Evolutionary conservation across 768 basidiomycete genomes (phyloP), one percentile per base, ranked within the genome.

Genomic region (Boletus subcaerulescens): DNA sequence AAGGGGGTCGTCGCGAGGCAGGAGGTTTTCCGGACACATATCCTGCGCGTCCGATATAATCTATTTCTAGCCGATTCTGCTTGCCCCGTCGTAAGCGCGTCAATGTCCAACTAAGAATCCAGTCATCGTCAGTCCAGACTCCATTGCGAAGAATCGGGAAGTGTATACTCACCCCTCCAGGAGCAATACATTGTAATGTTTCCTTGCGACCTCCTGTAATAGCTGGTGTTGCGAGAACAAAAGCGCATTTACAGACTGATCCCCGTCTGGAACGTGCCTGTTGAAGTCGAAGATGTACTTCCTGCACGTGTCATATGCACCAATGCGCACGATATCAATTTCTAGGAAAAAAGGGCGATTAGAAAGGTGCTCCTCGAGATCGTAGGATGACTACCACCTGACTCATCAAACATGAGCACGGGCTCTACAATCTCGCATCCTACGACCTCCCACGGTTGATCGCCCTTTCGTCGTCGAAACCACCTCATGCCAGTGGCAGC

Each of bases 391-490:
- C 64, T 54, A 84, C 83, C 83, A 58, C 86, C 81, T 49, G 74
- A 71, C 24, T 82, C 83, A 58, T 82, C 79, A 68, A 82, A 87
- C 69, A 79, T 81, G 17, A 80, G 75, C 14, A 90, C 79, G 24
- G 89, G 84, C 44, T 84, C 80, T 46, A 91, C 81, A 32, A 74
- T 70, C 63, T 79, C 81, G 64, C 77, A 82, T 54, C 84, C 83
- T 29, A 90, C 85, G 40, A 91, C 88, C 72, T 91, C 89, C 89
- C 89, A 91, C 36, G 87, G 81, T 10, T 73, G 72, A 63, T 86
- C 81, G 49, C 48, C 53, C 58, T 76, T 80, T 56, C 82, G 77
- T 56, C 82, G 77, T 57, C 81, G 78, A 60, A 86, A 80, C 57
- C 73, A 72, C 64, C 66, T 64, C 66, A 71, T 70, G 50, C 10